Evolutionary conservation across 345 rosid genomes (phyloP), one percentile per base, ranked within the genome.

Genomic region (Heritiera littoralis): DNA sequence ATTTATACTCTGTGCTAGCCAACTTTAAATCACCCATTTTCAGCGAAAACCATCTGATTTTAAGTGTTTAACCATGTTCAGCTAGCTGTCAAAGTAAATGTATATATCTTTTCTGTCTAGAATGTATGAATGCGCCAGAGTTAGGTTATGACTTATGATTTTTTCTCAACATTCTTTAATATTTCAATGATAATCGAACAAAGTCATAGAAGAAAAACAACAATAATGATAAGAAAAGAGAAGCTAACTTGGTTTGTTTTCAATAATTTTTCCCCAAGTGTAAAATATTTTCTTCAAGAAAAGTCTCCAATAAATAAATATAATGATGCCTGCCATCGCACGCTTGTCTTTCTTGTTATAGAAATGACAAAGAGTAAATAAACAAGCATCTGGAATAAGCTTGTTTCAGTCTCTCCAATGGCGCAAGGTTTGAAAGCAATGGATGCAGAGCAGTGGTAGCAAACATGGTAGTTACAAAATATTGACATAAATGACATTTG

Each of bases 401-500:
- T 58, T 30, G 20, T 32, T 20, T 14, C 15, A 23, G 77, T 51
- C 76, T 28, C 35, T 35, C 13, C 72, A 38, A 60, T 20, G 64
- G 38, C 59, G 58, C 67, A 65, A 35, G 68, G 30, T 55, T 23
- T 35, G 54, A 81, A 73, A 54, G 76, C 54, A 66, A 51, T 51
- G 75, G 59, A n/a, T n/a, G 72, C 54, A 65, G 67, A 15, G 20
- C 46, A 51, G 6, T 51, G 60, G 20, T 32, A 17, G 32, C 51
- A 59, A 45, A 80, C 45, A 38, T 68, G 82, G 85, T 85, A 65
- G 85, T 80, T 85, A 80, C 58, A 72, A 72, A 79, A 79, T 20
- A 75, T 43, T 18, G 85, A 51, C 82, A 80, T 12, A 45, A 77
- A 55, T 56, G 83, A 84, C 81, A 72, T 76, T 76, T 86, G 49